These are phyloP conservation scores for Eucalyptus regnans DNA, from an alignment of 345 rosid genomes.

Conservation along the genomic window DNA sequence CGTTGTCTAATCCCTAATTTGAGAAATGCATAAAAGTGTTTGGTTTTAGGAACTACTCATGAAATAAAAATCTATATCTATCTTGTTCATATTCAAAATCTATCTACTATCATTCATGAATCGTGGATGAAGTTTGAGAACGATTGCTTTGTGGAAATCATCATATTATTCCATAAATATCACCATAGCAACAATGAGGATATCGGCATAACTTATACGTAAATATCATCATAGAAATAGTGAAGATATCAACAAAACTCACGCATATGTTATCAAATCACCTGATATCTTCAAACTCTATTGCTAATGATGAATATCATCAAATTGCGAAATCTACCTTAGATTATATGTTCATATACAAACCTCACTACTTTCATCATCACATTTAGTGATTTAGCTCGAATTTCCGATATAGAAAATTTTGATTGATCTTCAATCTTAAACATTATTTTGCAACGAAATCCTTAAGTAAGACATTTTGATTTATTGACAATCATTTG, in stretches of 20 bases:
- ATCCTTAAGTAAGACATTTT: background rate
- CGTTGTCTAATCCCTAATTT: background rate
- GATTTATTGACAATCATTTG: background rate
- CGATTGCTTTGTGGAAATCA: background rate
- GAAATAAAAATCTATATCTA: background rate
- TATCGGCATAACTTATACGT: background rate
- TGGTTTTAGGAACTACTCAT: background rate
- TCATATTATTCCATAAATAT: background rate
- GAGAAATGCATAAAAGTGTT: background rate
- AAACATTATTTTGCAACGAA: no score
- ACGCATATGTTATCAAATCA: background rate
- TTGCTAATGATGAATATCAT: background rate
- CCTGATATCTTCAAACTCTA: background rate
- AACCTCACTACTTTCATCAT: no score
- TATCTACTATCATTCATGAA: background rate
- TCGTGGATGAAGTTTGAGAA: background rate
- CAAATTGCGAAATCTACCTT: background rate
- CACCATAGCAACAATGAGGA: background rate
- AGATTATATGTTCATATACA: no score
- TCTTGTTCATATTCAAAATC: background rate
- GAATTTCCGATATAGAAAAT: no score
- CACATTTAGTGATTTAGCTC: background rate
- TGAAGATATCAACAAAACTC: background rate
- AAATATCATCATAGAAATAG: background rate
- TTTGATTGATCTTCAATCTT: no score